These are phyloP conservation scores for Colletotrichum caudatum DNA, from an alignment of 2,329 filamentous ascomycete species.

Conservation along the genomic window DNA sequence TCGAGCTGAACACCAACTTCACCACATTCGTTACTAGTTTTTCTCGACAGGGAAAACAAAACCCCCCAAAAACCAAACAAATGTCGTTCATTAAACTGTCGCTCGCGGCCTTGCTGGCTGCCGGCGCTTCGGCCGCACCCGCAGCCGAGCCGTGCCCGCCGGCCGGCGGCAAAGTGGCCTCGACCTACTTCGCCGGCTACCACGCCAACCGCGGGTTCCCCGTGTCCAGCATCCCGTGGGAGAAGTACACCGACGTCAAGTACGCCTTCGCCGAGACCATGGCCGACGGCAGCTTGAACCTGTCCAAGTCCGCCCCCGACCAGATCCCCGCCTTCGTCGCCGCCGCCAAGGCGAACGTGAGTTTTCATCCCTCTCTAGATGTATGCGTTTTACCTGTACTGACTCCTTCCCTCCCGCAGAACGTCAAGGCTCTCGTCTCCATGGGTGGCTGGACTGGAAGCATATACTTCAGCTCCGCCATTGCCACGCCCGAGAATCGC, in stretches of 20 bases:
- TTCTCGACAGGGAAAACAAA: not conserved
- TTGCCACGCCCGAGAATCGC: slow-evolving; percentile 42
- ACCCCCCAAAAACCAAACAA: not conserved
- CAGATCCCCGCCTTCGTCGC: slow-evolving; percentile 33
- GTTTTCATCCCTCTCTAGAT: not conserved
- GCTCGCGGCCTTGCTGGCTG: slow-evolving; percentile 32
- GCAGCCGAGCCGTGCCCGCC: not conserved
- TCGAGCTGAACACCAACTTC: slow-evolving; percentile 19
- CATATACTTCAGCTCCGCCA: slow-evolving; percentile 27
- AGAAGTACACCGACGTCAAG: slow-evolving; percentile 41
- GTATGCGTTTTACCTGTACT: too few relatives aligned
- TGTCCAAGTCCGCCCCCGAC: slow-evolving; percentile 33
- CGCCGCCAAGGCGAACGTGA: slow-evolving; percentile 18
- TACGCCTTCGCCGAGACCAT: slow-evolving; percentile 36
- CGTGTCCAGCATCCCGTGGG: slow-evolving; percentile 28
- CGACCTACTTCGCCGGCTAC: slow-evolving; percentile 37
- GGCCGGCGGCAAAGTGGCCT: slow-evolving; percentile 27
- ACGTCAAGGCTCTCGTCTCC: slow-evolving; percentile 34
- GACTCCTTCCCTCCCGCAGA: not conserved
- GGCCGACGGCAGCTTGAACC: slow-evolving; percentile 22
- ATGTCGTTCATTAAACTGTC: slow-evolving; percentile 33
- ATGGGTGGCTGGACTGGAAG: slow-evolving; percentile 40
- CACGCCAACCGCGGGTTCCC: slow-evolving; percentile 31
- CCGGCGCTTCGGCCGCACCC: slow-evolving; percentile 25
- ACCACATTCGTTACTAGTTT: slow-evolving; percentile 12